Percentiles rank a stretch among this genome's conserved stretches.
These are phyloP conservation scores for Didymella arachidicola DNA, from an alignment of 2,329 filamentous ascomycete genomes.

Conservation along the genomic window DNA sequence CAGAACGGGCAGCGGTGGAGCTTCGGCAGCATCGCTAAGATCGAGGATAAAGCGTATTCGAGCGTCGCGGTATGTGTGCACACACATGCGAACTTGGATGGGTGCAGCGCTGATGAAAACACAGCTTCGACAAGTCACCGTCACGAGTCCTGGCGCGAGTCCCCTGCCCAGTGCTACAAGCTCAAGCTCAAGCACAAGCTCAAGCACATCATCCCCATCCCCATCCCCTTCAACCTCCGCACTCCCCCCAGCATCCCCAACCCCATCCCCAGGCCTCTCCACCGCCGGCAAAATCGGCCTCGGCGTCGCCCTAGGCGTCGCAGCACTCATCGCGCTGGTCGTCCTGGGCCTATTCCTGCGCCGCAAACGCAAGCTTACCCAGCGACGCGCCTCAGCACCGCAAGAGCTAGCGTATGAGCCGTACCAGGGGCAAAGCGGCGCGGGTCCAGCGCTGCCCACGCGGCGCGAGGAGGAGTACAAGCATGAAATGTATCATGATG, in stretches of 20 bases:
- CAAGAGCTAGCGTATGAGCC: neutral
- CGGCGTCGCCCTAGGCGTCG: slow-evolving; percentile 26
- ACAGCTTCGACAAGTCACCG: neutral
- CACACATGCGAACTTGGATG: too few relatives aligned
- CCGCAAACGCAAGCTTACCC: slow-evolving; percentile 25
- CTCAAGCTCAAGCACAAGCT: neutral
- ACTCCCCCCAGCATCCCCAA: neutral
- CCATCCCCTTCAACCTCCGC: neutral
- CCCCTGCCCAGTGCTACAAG: neutral
- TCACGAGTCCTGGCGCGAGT: neutral
- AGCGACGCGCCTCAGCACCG: neutral
- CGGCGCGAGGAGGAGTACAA: neutral
- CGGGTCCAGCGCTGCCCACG: neutral
- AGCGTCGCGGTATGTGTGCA: slow-evolving; percentile 21
- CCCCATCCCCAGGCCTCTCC: slow-evolving; percentile 25
- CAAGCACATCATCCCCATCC: neutral
- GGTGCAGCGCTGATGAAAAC: neutral
- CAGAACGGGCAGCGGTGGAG: slow-evolving; percentile 26
- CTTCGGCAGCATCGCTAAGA: slow-evolving; percentile 22
- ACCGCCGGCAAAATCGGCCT: slow-evolving; percentile 33
- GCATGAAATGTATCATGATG: slow-evolving; percentile 3
- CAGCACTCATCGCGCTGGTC: slow-evolving; percentile 58
- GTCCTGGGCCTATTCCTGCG: slow-evolving; percentile 67
- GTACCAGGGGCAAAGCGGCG: neutral
- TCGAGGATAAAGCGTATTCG: slow-evolving; percentile 28